Conservation (phyloP, 1,139 yeast species). For the Magnusiomyces sp. region DNA sequence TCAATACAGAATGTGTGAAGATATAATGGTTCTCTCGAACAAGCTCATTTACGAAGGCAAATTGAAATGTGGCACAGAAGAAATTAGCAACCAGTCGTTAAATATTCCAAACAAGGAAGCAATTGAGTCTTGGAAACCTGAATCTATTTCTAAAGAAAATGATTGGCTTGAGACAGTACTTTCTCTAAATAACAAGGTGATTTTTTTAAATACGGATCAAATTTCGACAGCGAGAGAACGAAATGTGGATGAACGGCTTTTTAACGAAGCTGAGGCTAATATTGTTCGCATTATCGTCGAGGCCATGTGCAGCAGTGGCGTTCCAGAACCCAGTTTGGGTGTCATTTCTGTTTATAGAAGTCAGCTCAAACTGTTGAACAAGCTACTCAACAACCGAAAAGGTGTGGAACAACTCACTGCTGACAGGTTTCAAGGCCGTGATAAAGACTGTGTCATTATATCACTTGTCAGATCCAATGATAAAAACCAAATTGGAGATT, state of each 20-base stretch:
- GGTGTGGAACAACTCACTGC: constrained; percentile 54
- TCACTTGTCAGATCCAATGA: constrained; percentile 79
- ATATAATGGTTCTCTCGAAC: constrained; percentile 78
- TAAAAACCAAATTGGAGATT: constrained; percentile 61
- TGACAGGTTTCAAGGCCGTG: constrained; percentile 94
- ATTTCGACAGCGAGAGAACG: constrained; percentile 54
- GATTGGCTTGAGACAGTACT: constrained; percentile 43
- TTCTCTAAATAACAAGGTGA: constrained; percentile 46
- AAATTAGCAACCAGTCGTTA: constrained; percentile 52
- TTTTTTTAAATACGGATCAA: constrained; percentile 71
- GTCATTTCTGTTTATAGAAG: constrained; percentile 85
- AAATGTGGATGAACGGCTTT: constrained; percentile 54
- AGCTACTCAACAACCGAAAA: constrained; percentile 34
- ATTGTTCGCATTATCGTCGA: constrained; percentile 56
- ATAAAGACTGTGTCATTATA: constrained; percentile 80
- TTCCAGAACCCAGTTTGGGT: constrained; percentile 55
- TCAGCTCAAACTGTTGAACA: constrained; percentile 53
- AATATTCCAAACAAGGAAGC: constrained; percentile 35
- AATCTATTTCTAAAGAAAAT: constrained; percentile 4
- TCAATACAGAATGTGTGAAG: constrained; percentile 90
- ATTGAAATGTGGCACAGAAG: constrained; percentile 62
- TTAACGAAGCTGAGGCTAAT: constrained; percentile 63
- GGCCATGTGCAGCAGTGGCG: constrained; percentile 53
- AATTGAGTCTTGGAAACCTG: constrained; percentile 11
- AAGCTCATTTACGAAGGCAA: constrained; percentile 66